These are phyloP conservation scores for Pelargonium cotyledonis DNA, from an alignment of 441 rosid genomes.

Conservation along the genomic window DNA sequence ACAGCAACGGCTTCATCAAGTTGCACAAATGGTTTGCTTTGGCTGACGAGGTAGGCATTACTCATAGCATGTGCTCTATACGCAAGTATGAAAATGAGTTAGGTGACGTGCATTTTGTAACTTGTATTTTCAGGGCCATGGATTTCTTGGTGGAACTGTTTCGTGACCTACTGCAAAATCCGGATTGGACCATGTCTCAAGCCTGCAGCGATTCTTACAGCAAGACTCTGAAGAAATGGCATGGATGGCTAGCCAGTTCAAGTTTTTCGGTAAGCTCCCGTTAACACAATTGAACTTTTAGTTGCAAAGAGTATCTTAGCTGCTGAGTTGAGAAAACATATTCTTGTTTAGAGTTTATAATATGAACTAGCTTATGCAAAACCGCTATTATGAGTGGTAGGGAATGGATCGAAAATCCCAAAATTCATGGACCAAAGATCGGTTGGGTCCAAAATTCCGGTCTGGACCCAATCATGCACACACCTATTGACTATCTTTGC, in stretches of 20 bases:
- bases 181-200: conserved; percentile 86
- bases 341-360: too few relatives aligned
- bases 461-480: too few relatives aligned
- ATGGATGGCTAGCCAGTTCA: conserved; percentile 90
- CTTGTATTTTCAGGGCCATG: conserved; percentile 56
- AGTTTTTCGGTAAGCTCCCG: conserved; percentile 54
- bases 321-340: too few relatives aligned
- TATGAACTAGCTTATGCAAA: too few relatives aligned
- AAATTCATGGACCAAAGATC: too few relatives aligned
- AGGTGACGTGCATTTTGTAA: background rate
- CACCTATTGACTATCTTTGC: too few relatives aligned
- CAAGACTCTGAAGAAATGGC: conserved; percentile 82
- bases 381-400: too few relatives aligned
- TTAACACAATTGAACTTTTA: background rate
- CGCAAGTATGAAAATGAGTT: background rate
- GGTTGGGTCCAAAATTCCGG: too few relatives aligned
- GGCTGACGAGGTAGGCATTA: conserved; percentile 67
- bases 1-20: conserved; percentile 77
- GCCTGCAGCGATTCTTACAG: conserved; percentile 68
- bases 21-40: conserved; percentile 88
- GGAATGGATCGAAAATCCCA: too few relatives aligned
- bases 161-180: conserved; percentile 63
- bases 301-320: too few relatives aligned
- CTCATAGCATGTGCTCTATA: background rate
- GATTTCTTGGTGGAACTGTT: conserved; percentile 84